A percentile compares a stretch with the other conserved stretches of the same genome.
Evolutionary conservation across 2,329 filamentous ascomycete species (phyloP).

Genomic region (Penicillium sp.): DNA sequence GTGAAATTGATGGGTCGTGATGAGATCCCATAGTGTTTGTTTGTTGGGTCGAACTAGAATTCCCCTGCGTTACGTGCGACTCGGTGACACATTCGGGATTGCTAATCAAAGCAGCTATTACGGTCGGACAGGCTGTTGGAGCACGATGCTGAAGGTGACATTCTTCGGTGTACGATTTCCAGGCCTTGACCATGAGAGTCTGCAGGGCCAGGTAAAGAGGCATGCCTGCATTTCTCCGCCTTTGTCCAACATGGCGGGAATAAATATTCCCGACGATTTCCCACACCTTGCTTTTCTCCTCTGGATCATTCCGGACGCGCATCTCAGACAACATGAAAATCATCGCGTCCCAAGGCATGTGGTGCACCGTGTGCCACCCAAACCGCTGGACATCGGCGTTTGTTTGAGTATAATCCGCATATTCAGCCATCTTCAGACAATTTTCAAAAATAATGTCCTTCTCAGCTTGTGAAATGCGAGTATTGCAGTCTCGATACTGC

Average conservation of each 20-base stretch:
- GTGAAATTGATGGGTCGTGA: neutral
- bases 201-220: conserved; percentile 27
- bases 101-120: conserved; percentile 15
- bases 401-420: conserved; percentile 25
- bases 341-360: conserved; percentile 55
- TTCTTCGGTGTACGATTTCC: conserved; percentile 25
- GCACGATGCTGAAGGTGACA: conserved; percentile 16
- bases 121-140: conserved; percentile 21
- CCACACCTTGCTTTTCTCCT: conserved; percentile 46
- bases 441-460: conserved; percentile 32
- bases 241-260: conserved; percentile 36
- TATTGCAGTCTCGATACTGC: conserved; percentile 26
- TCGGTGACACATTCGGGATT: neutral
- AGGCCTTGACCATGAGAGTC: conserved; percentile 28
- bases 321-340: conserved; percentile 52
- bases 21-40: neutral
- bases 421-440: conserved; percentile 36
- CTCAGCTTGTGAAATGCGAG: conserved; percentile 18
- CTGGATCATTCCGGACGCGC: conserved; percentile 35
- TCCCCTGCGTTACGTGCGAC: neutral
- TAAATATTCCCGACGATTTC: conserved; percentile 46
- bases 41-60: neutral
- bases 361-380: conserved; percentile 48
- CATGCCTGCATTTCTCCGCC: conserved; percentile 13
- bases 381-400: conserved; percentile 43